phyloP scores from a whole-genome alignment of 208 protist genomes.

The Acanthamoeba sp. region DNA sequence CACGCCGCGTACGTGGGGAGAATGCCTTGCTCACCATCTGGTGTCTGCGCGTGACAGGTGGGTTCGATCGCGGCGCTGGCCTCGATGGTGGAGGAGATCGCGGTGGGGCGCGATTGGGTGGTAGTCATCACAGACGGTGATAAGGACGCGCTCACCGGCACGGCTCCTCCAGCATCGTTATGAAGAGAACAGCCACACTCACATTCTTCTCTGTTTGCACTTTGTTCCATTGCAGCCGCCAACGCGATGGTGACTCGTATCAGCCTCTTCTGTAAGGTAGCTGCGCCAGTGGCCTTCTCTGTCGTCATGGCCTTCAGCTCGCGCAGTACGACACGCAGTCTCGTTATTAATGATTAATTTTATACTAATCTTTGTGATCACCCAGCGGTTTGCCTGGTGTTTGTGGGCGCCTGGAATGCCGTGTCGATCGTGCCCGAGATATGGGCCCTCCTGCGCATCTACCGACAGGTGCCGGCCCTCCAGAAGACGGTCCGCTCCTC shows the following conservation, averaged over 20 bases:
- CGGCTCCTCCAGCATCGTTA: not conserved
- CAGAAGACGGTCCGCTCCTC: not conserved
- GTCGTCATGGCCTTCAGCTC: constrained; percentile 46
- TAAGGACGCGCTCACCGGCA: not conserved
- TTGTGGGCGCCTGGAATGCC: constrained; percentile 44
- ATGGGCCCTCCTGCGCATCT: not conserved
- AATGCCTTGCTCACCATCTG: too few species aligned
- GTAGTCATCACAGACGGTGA: constrained; percentile 10
- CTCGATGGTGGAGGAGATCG: constrained; percentile 42
- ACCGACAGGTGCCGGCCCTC: not conserved
- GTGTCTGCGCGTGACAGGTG: not conserved
- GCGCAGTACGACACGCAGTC: not conserved
- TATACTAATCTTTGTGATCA: not conserved
- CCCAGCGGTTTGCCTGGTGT: constrained; percentile 19
- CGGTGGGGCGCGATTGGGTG: constrained; percentile 32
- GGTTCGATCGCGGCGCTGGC: constrained; percentile 14
- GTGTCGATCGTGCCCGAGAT: constrained; percentile 40
- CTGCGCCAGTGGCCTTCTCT: constrained; percentile 23
- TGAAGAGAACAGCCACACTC: not conserved
- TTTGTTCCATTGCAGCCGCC: not conserved
- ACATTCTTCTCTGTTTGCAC: not conserved
- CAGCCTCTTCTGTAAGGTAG: constrained; percentile 50
- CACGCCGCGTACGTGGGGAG: not conserved
- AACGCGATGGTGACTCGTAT: constrained; percentile 50
- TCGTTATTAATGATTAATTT: not conserved